A percentile compares a stretch with the other conserved stretches of the same genome.
Conservation (phyloP, 306 rosid species). For the Sindora glabra region DNA sequence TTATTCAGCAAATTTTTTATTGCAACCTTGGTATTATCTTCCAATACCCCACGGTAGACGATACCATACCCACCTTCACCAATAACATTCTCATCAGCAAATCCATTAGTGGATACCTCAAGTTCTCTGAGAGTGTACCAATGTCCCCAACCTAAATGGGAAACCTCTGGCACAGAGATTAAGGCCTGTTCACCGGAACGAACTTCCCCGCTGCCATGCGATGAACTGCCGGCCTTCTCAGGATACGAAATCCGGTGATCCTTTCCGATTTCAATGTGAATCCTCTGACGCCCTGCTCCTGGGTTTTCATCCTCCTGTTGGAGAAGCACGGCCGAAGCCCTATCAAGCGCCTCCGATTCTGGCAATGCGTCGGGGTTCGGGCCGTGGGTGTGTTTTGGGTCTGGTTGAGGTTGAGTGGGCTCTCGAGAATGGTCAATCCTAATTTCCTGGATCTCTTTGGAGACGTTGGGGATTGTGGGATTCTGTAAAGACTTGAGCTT, state of each 20-base stretch:
- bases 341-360: conserved; percentile 22
- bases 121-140: conserved; percentile 64
- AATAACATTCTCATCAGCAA: conserved; percentile 55
- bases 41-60: conserved; percentile 50
- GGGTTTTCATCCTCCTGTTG: conserved; percentile 38
- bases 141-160: conserved; percentile 67
- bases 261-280: conserved; percentile 55
- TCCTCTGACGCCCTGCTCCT: conserved; percentile 18
- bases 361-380: conserved; percentile 31
- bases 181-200: conserved; percentile 42
- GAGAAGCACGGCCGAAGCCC: conserved; percentile 18
- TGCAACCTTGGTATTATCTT: conserved; percentile 37
- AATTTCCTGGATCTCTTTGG: conserved; percentile 60
- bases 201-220: conserved; percentile 42
- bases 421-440: conserved; percentile 31
- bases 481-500: neutral
- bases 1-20: conserved; percentile 53
- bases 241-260: conserved; percentile 57
- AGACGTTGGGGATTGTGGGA: conserved; percentile 40
- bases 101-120: conserved; percentile 42
- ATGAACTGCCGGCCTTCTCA: conserved; percentile 38
- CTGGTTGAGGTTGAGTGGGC: conserved; percentile 17
- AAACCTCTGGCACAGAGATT: conserved; percentile 40
- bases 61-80: conserved; percentile 70
- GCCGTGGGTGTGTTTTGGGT: conserved; percentile 19